Conservation (phyloP, 1,139 yeast genomes). For the Scheffersomyces titani region DNA sequence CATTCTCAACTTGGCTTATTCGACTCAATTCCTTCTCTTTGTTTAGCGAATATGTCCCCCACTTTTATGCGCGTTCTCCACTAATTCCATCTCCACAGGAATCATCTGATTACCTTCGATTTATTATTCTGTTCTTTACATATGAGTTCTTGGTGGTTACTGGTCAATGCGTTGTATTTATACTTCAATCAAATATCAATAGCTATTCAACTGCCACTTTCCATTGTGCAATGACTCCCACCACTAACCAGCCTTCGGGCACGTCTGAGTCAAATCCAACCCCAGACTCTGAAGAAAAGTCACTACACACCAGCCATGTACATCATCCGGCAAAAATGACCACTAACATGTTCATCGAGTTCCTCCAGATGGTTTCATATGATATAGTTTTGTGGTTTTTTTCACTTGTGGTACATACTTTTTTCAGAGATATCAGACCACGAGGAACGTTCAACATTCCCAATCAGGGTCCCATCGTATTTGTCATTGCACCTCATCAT, state of each 20-base stretch:
- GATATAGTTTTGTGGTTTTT: slow-evolving; percentile 40
- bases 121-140: too few relatives aligned
- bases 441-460: slow-evolving; percentile 46
- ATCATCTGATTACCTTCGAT: neutral
- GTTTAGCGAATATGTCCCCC: neutral
- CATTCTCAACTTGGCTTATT: neutral
- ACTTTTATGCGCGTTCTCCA: neutral
- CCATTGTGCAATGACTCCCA: neutral
- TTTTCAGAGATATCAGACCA: slow-evolving; percentile 43
- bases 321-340: neutral
- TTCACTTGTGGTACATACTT: slow-evolving; percentile 39
- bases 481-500: slow-evolving; percentile 51
- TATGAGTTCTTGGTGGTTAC: too few relatives aligned
- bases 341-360: neutral
- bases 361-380: slow-evolving; percentile 15
- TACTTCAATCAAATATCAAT: neutral
- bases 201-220: neutral
- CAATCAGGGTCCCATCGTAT: slow-evolving; percentile 38
- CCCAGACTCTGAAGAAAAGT: neutral
- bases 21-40: neutral
- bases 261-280: neutral
- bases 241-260: neutral
- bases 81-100: neutral
- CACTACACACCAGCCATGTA: neutral
- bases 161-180: neutral